phyloP scores from a whole-genome alignment of 306 rosid genomes.

The Cicer chorassanicum region DNA sequence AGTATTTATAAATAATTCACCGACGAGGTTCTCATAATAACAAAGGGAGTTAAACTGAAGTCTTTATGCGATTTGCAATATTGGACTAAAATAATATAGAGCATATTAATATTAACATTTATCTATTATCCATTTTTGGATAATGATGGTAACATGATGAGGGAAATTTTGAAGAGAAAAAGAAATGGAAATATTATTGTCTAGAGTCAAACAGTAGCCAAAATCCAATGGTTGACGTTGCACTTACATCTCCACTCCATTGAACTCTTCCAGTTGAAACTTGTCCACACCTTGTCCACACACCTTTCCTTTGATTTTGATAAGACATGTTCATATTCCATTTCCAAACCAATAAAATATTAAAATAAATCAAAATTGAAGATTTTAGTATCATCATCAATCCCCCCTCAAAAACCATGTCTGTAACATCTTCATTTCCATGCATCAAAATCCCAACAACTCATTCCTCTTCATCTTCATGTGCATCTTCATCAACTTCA shows the following conservation, averaged over 20 bases:
- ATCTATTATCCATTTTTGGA: no score
- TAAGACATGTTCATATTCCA: constrained; percentile 48
- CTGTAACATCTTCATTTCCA: constrained; percentile 76
- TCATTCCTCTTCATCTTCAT: constrained; percentile 56
- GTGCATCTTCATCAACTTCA: constrained; percentile 53
- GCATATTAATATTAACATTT: no score
- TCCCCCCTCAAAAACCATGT: constrained; percentile 39
- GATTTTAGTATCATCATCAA: not conserved
- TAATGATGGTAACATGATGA: no score
- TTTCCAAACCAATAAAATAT: constrained; percentile 34
- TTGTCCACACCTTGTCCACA: constrained; percentile 83
- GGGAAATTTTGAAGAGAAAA: no score
- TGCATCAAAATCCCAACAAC: constrained; percentile 67
- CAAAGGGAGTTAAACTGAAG: no score
- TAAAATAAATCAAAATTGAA: not conserved
- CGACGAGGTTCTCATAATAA: no score
- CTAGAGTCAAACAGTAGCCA: constrained; percentile 36
- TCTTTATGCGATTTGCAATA: no score
- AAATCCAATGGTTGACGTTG: constrained; percentile 42
- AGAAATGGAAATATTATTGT: no score
- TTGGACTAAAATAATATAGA: no score
- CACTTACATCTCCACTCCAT: not conserved
- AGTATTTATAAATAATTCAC: no score
- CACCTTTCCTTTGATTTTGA: constrained; percentile 47
- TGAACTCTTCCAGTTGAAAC: constrained; percentile 44